Percentiles rank a stretch among this genome's conserved stretches.
Evolutionary conservation across 1,284 basidiomycete genomes (phyloP).

Genomic region (Marasmius fiardii): DNA sequence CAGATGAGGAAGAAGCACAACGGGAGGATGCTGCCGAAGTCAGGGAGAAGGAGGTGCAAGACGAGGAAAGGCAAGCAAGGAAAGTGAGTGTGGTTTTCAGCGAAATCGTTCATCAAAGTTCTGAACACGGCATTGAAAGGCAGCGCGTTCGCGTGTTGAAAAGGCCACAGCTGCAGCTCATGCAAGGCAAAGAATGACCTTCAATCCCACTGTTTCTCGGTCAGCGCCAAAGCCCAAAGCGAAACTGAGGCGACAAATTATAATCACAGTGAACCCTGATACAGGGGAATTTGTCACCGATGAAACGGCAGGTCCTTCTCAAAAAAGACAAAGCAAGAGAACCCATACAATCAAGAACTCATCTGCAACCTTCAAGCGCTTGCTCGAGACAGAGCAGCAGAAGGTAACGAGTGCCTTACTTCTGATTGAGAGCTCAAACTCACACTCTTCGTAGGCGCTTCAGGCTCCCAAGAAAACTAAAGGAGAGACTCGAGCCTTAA

Average conservation of each 20-base stretch:
- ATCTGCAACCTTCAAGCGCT: constrained; percentile 54
- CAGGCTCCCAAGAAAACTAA: constrained; percentile 56
- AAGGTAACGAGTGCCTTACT: constrained; percentile 37
- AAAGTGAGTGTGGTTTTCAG: constrained; percentile 38
- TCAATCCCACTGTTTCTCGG: constrained; percentile 45
- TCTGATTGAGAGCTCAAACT: neutral
- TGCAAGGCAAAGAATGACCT: constrained; percentile 58
- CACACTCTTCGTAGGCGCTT: constrained; percentile 39
- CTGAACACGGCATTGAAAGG: constrained; percentile 30
- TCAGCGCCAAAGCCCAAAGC: constrained; percentile 26
- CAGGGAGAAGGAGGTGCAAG: constrained; percentile 51
- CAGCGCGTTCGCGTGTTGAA: constrained; percentile 50
- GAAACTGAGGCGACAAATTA: constrained; percentile 49
- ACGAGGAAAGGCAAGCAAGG: constrained; percentile 58
- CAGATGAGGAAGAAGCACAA: constrained; percentile 65
- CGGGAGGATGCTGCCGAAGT: constrained; percentile 45
- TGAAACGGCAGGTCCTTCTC: constrained; percentile 15
- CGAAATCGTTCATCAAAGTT: neutral
- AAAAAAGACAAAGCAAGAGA: constrained; percentile 61
- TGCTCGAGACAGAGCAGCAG: constrained; percentile 60
- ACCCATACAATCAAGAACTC: constrained; percentile 65
- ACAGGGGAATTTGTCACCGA: constrained; percentile 46
- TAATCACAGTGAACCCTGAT: constrained; percentile 52
- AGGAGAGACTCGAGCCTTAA: constrained; percentile 45
- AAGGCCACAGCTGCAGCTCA: constrained; percentile 63